A percentile compares a stretch with the other conserved stretches of the same genome.
Conservation (phyloP, 441 rosid species). For the Breynia disticha region DNA sequence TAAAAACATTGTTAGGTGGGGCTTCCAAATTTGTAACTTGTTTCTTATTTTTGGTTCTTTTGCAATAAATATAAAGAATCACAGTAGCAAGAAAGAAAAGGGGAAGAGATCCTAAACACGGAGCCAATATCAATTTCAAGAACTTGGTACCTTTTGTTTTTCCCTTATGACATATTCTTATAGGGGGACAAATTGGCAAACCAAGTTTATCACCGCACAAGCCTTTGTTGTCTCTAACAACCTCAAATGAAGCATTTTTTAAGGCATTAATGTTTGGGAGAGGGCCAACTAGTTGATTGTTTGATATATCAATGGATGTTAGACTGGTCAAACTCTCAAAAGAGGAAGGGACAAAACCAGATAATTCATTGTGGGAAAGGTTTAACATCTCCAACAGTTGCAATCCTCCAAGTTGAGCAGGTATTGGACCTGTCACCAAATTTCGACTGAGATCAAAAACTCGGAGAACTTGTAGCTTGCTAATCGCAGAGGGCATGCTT, state of each 20-base stretch:
- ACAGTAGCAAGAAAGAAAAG: background rate
- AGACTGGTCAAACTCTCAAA: background rate
- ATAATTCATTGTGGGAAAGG: slow-evolving; percentile 5
- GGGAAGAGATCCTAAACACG: background rate
- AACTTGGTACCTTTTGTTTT: background rate
- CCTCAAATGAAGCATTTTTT: background rate
- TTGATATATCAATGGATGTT: background rate
- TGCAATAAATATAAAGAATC: background rate
- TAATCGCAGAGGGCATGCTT: slow-evolving; percentile 1
- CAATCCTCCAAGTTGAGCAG: background rate
- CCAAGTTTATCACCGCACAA: background rate
- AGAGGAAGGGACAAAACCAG: slow-evolving; percentile 6
- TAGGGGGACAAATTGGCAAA: background rate
- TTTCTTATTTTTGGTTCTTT: background rate
- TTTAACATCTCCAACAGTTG: slow-evolving; percentile 5
- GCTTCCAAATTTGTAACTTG: background rate
- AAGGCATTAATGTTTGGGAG: slow-evolving; percentile 7
- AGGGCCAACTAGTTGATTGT: slow-evolving; percentile 1
- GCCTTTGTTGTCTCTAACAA: slow-evolving; percentile 1
- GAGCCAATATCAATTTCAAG: background rate
- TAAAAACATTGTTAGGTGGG: background rate
- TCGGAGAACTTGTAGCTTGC: background rate
- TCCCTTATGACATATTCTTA: background rate
- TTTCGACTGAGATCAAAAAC: slow-evolving; percentile 6
- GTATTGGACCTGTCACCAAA: slow-evolving; percentile 2